Evolutionary conservation across 257 asterid species (phyloP), one percentile per base, ranked within the genome.

Genomic region (Fraxinus cuspidata): DNA sequence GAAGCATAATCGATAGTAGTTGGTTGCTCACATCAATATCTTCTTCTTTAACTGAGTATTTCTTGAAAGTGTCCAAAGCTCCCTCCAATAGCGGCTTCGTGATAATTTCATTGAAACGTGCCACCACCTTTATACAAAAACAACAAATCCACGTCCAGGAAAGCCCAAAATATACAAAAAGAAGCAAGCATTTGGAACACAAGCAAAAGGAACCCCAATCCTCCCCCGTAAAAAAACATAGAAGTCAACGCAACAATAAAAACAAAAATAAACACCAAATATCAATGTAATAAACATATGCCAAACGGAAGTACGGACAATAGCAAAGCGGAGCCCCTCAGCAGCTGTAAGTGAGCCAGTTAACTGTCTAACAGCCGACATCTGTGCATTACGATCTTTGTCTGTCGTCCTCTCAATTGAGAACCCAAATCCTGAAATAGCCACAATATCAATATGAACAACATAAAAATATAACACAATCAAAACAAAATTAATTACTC

Each of bases 101-200:
- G 34, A 93, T 81, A 75, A 95, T 88, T 87, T 95, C 99, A 79
- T 95, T 95, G 90, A 95, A 95, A 34, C 99, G 97, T 38, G 99
- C 96, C 76, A 95, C 97, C 79, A 93, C 99, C 99, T 95, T 80
- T 40, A 81, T 49, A 74, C 72, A 68, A 79, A 76, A 73, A 71
- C 6, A 84, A 34, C 71, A 70, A 58, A 7, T 31, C 74, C 42
- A 64, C 11, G 2, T 53, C 1, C 7, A 53, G 7, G 7, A 16
- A 53, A 53, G 3, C 64, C 25, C 3, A n/a, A 7, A 83, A 25
- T 34, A 21, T 18, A 21, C 70, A 37, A 69, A 0, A 21, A 0
- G 15, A 71, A 9, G 23, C 7, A 13, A 35, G 16, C 37, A 21
- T 37, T 18, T 34, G 31, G 10, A 9, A 60, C 3, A 25, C 2